Conservation (phyloP, 140 eudicot genomes). For the Cichorium intybus region DNA sequence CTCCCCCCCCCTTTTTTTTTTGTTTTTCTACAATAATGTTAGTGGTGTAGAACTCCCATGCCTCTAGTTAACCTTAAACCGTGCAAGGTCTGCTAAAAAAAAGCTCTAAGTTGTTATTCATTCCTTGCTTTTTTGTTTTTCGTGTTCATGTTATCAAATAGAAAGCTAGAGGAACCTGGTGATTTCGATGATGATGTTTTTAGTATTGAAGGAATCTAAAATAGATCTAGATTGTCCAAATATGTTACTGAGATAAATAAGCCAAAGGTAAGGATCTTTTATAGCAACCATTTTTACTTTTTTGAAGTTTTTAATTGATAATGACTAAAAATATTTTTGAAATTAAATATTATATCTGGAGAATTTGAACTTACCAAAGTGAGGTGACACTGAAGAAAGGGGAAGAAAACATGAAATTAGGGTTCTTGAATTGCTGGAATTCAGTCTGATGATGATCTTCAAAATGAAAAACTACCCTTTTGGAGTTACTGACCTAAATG, state of each 20-base stretch:
- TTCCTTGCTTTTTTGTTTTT: not conserved
- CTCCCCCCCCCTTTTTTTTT: no score
- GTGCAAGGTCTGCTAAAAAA: no score
- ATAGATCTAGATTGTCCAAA: slow-evolving; percentile 37
- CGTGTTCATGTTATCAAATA: slow-evolving; percentile 27
- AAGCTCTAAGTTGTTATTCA: no score
- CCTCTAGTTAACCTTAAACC: no score
- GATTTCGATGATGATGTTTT: slow-evolving; percentile 74
- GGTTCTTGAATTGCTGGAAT: slow-evolving; percentile 75
- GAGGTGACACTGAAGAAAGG: slow-evolving; percentile 91
- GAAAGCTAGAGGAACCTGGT: slow-evolving; percentile 71
- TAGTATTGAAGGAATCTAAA: slow-evolving; percentile 37
- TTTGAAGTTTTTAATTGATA: not conserved
- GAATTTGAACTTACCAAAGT: slow-evolving; percentile 88
- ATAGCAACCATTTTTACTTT: not conserved
- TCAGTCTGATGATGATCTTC: slow-evolving; percentile 42
- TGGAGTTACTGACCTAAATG: slow-evolving; percentile 36
- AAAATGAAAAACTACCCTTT: slow-evolving; percentile 28
- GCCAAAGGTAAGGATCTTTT: slow-evolving; percentile 46
- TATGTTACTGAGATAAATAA: slow-evolving; percentile 42
- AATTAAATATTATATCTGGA: slow-evolving; percentile 67
- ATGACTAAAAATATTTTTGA: not conserved
- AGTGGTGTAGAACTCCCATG: no score
- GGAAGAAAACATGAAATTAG: slow-evolving; percentile 83
- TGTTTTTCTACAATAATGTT: no score